Percentiles rank a stretch among this genome's conserved stretches.
phyloP scores from a whole-genome alignment of 331 rosid species.

The Acacia pycnantha region DNA sequence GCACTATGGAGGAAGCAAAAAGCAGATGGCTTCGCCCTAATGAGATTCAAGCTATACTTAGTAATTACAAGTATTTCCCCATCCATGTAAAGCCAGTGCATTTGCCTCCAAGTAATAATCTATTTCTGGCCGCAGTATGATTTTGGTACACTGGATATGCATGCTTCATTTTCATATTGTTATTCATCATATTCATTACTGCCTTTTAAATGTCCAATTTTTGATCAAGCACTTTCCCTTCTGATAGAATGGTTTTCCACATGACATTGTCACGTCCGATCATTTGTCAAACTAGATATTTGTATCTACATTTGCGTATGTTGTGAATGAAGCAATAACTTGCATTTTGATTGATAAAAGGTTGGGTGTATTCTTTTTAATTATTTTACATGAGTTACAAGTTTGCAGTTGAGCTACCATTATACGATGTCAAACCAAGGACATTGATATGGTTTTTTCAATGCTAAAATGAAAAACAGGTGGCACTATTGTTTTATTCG shows the following conservation, averaged over 20 bases:
- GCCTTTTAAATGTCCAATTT: neutral
- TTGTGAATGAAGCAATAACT: conserved; percentile 24
- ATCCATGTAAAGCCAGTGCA: conserved; percentile 78
- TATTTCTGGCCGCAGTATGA: conserved; percentile 26
- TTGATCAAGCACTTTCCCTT: neutral
- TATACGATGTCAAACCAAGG: conserved; percentile 22
- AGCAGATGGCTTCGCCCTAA: conserved; percentile 98
- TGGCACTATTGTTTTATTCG: conserved; percentile 79
- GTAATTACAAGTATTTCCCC: conserved; percentile 72
- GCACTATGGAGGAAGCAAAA: conserved; percentile 71
- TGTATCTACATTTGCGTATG: conserved; percentile 21
- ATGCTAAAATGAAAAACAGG: conserved; percentile 53
- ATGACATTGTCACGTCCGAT: conserved; percentile 12
- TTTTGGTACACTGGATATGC: conserved; percentile 6
- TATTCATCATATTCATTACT: neutral
- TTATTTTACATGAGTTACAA: neutral
- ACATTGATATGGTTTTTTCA: neutral
- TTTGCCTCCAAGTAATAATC: conserved; percentile 70
- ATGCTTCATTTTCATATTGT: neutral
- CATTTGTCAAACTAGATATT: conserved; percentile 3
- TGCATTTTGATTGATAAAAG: conserved; percentile 8
- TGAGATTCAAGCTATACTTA: conserved; percentile 87
- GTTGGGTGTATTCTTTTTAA: neutral
- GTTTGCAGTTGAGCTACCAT: conserved; percentile 15
- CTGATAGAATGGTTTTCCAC: neutral